A percentile compares a stretch with the other conserved stretches of the same genome.
phyloP scores from a whole-genome alignment of 352 stramenopile species.

The Phytophthora sansomeana region DNA sequence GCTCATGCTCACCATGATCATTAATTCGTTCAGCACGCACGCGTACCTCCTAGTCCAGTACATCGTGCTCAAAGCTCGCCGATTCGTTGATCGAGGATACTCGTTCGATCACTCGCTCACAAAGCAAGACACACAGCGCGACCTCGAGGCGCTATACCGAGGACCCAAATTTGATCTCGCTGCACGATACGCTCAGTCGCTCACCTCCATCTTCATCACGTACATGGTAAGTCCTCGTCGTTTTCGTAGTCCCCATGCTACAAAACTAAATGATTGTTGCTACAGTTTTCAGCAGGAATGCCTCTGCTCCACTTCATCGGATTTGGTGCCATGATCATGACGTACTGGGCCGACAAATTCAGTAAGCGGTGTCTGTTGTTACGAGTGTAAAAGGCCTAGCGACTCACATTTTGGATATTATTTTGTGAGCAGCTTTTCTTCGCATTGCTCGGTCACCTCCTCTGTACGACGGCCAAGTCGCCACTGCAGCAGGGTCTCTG shows the following conservation, averaged over 20 bases:
- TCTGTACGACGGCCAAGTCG: constrained; percentile 77
- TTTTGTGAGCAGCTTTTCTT: constrained; percentile 52
- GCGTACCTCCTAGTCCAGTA: constrained; percentile 69
- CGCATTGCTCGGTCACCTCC: constrained; percentile 74
- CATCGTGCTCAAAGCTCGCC: constrained; percentile 53
- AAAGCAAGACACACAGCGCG: constrained; percentile 83
- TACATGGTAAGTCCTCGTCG: constrained; percentile 59
- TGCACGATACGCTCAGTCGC: constrained; percentile 72
- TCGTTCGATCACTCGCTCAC: constrained; percentile 72
- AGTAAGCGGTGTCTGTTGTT: constrained; percentile 44
- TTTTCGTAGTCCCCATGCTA: not conserved
- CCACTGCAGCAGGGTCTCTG: constrained; percentile 57
- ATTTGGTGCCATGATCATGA: constrained; percentile 76
- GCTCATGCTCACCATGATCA: constrained; percentile 87
- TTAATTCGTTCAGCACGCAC: constrained; percentile 82
- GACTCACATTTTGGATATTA: not conserved
- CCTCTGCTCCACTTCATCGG: constrained; percentile 80
- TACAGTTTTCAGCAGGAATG: constrained; percentile 84
- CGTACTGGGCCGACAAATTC: constrained; percentile 90
- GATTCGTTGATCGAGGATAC: constrained; percentile 67
- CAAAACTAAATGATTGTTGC: not conserved
- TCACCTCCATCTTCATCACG: constrained; percentile 85
- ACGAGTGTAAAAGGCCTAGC: not conserved
- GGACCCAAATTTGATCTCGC: constrained; percentile 84
- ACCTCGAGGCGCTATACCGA: constrained; percentile 78